A percentile compares a stretch with the other conserved stretches of the same genome.
Conservation (phyloP, 768 basidiomycete species). For the Sarcodon aspratus region DNA sequence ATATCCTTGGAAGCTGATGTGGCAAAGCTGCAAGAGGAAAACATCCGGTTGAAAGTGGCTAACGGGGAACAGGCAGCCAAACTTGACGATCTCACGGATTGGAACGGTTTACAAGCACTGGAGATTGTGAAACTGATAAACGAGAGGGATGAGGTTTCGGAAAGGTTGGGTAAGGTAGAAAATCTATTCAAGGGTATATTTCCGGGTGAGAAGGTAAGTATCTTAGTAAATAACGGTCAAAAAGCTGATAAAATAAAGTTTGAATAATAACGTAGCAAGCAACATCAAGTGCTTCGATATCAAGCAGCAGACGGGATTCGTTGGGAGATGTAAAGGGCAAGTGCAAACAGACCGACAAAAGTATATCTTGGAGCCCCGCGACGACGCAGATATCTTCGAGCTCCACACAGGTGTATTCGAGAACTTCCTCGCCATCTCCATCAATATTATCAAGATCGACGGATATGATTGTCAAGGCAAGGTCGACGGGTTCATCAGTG, state of each 20-base stretch:
- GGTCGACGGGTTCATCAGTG: not conserved
- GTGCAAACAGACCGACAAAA: not conserved
- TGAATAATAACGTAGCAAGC: not conserved
- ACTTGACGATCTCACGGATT: constrained; percentile 23
- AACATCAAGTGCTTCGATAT: not conserved
- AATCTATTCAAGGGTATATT: constrained; percentile 31
- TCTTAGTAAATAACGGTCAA: constrained; percentile 6
- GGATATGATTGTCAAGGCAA: not conserved
- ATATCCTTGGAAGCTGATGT: constrained; percentile 17
- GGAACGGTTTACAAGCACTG: constrained; percentile 14
- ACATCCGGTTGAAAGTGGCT: constrained; percentile 13
- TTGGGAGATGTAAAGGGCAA: not conserved
- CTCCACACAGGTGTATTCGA: not conserved
- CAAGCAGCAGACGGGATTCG: not conserved
- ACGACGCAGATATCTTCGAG: not conserved
- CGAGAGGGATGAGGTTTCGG: constrained; percentile 19
- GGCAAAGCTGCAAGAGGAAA: constrained; percentile 25
- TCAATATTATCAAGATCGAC: not conserved
- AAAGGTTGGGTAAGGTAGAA: constrained; percentile 16
- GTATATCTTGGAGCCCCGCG: not conserved
- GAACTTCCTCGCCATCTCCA: not conserved
- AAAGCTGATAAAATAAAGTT: constrained; percentile 1
- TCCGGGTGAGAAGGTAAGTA: constrained; percentile 26
- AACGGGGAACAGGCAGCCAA: constrained; percentile 17
- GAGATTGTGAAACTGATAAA: constrained; percentile 17